Evolutionary conservation across 371 early-diverging fungal genomes (phyloP).

Genomic region (Racocetra persica): DNA sequence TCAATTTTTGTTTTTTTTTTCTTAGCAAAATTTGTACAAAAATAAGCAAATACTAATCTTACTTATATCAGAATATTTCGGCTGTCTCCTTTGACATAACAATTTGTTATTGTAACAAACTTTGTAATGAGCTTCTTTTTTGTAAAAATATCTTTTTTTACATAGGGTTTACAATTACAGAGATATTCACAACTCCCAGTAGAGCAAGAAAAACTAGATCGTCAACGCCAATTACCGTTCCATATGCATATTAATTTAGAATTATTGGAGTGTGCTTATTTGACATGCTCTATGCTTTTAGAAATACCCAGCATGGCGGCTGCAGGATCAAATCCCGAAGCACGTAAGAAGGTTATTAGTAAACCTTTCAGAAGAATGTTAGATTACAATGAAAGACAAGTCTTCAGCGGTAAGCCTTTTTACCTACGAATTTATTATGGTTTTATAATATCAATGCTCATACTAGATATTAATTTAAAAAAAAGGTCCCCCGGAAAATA

Average conservation of each 20-base stretch:
- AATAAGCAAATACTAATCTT: not conserved
- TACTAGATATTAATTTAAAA: conserved; percentile 36
- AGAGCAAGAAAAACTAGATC: conserved; percentile 91
- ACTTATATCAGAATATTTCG: not conserved
- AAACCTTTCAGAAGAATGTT: conserved; percentile 94
- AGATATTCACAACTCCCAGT: conserved; percentile 75
- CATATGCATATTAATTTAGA: conserved; percentile 99
- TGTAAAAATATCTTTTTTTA: not conserved
- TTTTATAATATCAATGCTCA: not conserved
- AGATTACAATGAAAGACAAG: conserved; percentile 94
- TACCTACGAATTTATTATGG: not conserved
- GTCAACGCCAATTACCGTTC: conserved; percentile 96
- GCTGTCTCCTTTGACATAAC: no score
- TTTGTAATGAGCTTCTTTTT: not conserved
- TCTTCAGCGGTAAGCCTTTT: conserved; percentile 74
- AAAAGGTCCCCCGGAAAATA: conserved; percentile 92
- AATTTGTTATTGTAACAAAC: not conserved
- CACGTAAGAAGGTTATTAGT: conserved; percentile 84
- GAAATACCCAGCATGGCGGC: conserved; percentile 96
- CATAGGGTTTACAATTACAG: conserved; percentile 76
- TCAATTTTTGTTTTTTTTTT: no score
- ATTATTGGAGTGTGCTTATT: conserved; percentile 94
- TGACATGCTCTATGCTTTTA: conserved; percentile 94
- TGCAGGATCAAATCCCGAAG: conserved; percentile 78
- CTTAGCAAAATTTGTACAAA: not conserved